phyloP scores from a whole-genome alignment of 176 grass and related monocot species.

The Aegilops tauschii region DNA sequence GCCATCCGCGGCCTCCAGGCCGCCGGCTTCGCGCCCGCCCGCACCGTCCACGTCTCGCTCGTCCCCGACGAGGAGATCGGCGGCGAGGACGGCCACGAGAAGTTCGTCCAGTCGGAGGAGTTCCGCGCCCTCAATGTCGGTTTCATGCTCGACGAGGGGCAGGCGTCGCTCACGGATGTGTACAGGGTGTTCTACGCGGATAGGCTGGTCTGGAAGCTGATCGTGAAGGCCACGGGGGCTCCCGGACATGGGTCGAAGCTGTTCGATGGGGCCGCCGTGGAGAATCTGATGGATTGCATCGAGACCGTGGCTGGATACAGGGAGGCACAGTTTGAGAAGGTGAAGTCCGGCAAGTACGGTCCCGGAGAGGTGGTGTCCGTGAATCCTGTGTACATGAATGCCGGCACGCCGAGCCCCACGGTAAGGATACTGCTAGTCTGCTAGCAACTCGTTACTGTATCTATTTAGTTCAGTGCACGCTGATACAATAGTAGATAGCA shows the following conservation, averaged over 20 bases:
- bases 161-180: constrained; percentile 71
- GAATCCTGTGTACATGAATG: constrained; percentile 85
- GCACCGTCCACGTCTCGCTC: constrained; percentile 81
- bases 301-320: constrained; percentile 62
- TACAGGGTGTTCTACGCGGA: constrained; percentile 91
- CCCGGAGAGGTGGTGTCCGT: constrained; percentile 65
- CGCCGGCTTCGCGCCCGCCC: constrained; percentile 55
- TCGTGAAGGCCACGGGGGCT: constrained; percentile 67
- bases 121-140: constrained; percentile 70
- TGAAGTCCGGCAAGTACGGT: constrained; percentile 55
- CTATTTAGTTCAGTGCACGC: background rate
- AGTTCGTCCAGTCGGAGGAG: constrained; percentile 59
- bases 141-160: constrained; percentile 87
- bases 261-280: constrained; percentile 75
- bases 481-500: background rate
- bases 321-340: constrained; percentile 62
- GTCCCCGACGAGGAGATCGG: constrained; percentile 90
- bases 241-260: constrained; percentile 74
- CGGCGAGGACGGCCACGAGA: constrained; percentile 46
- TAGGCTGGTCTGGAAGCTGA: constrained; percentile 52
- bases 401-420: constrained; percentile 70
- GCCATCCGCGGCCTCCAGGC: constrained; percentile 62
- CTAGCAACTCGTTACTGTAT: background rate
- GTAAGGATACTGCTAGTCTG: constrained; percentile 35
- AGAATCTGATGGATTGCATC: constrained; percentile 70